Base-by-base conservation (phyloP, 2,329 filamentous ascomycete species). In the Botrytis fragariae region DNA sequence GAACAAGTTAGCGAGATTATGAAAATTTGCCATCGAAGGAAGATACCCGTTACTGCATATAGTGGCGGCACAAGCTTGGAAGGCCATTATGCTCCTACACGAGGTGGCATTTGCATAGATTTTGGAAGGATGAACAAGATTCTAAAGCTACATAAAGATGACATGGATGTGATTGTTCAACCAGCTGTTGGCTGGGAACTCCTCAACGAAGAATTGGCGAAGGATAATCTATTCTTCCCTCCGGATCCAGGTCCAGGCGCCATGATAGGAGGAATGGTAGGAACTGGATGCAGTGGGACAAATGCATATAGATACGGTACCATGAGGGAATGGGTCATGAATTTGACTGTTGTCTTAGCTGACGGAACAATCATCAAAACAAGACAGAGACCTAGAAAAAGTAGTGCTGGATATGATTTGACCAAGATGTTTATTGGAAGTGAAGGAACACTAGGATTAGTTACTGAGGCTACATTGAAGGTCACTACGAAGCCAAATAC, bases 221-320 rank as follows among this genome's bases (percentile, higher is more conserved):
- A 90, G 67, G 86, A 93, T 74, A 92, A 92, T 42, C 87, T 98
- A 5, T 97, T 97, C 86, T 97, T 97, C 84, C 94, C 94, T 35
- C 94, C 94, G 0, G 94, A 97, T 82, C 94, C 94, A 29, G 95
- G 94, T 71, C 94, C 95, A 70, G 94, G 94, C 29, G 94, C 94
- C 75, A 93, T 93, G 91, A 97, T 98, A 78, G 94, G 94, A 73
- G 94, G 94, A 72, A 94, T 94, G 92, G 89, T 94, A 48, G 92
- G 91, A 35, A 94, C 92, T 4, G 88, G 88, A 51, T 89, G 87
- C 84, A 89, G 86, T 79, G 94, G 94, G 74, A 97, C 94, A 22
- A 97, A 97, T 81, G 91, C 94, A 25, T 97, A 97, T 84, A 88
- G 94, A 73, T 97, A 97, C 82, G 95, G 94, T 75, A 97, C 94